Evolutionary conservation across 768 basidiomycete species (phyloP), one percentile per base, ranked within the genome.

Genomic region (Cytidiella melzeri): DNA sequence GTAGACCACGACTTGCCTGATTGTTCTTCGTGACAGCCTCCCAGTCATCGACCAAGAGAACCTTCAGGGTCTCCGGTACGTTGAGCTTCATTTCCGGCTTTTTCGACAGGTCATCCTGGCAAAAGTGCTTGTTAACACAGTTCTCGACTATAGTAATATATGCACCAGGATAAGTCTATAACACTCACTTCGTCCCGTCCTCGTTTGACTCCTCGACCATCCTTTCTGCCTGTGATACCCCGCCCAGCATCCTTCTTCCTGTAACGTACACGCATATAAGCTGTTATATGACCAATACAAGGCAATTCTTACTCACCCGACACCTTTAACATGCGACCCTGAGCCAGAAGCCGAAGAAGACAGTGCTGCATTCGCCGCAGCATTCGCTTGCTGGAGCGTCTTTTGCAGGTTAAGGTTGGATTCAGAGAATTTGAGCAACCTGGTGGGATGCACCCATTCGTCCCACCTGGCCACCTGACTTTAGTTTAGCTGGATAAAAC

Each of bases 21-120:
- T 83, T 82, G 63, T 93, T 89, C 72, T 96, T 97, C 46, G 96
- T 98, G 34, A 98, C 83, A 4, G 84, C 81, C 67, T 98, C 95
- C 96, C 96, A 99, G 57, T 98, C 96, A 61, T 98, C 93, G 2
- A 98, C 93, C 30, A 99, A 74, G 41, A 87, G 75, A 25, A 83
- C 77, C 65, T 96, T 97, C 54, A 98, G 75, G n/a, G 77, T 65
- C 58, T 97, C 96, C 0, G 95, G 96, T 4, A 96, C 83, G 51
- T 73, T 79, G 43, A 99, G 73, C 69, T 90, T 92, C 76, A 98
- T 83, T 60, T 98, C 94, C 1, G 90, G 86, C 56, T 87, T 83
- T 64, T 81, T 83, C 61, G 72, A 72, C 52, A 72, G 78, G 23
- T 95, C 93, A 45, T 90, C 89, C 78, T 93, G 57, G n/a, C n/a